Evolutionary conservation across 257 asterid species (phyloP).

Genomic region (Craterostigma plantagineum): DNA sequence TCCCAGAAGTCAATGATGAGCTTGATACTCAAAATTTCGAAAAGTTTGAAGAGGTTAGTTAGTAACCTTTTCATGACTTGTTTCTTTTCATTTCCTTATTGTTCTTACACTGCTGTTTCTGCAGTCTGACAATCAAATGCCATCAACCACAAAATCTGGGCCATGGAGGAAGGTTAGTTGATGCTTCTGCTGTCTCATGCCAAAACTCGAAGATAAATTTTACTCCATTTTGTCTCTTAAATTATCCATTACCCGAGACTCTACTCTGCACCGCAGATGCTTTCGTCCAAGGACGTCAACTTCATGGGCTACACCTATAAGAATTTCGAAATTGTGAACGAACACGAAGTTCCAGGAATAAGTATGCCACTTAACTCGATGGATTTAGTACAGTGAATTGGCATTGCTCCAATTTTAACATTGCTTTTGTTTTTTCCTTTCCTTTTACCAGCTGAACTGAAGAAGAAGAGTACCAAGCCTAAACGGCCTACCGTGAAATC

Average conservation of each 20-base stretch:
- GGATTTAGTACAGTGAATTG: too few relatives aligned
- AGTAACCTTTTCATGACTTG: not conserved
- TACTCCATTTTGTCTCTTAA: too few relatives aligned
- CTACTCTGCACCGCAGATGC: constrained; percentile 40
- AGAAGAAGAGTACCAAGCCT: constrained; percentile 64
- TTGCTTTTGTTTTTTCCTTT: too few relatives aligned
- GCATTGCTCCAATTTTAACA: not conserved
- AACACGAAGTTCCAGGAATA: constrained; percentile 60
- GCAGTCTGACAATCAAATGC: constrained; percentile 42
- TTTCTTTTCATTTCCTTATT: constrained; percentile 6
- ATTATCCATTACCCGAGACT: too few relatives aligned
- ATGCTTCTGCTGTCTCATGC: constrained; percentile 1
- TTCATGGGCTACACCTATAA: constrained; percentile 75
- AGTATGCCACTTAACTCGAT: constrained; percentile 15
- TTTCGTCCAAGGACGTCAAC: constrained; percentile 68
- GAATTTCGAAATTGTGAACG: constrained; percentile 73
- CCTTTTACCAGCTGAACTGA: constrained; percentile 40
- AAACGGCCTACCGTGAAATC: constrained; percentile 77
- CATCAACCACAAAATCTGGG: constrained; percentile 51
- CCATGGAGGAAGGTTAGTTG: constrained; percentile 80
- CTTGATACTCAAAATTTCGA: constrained; percentile 76
- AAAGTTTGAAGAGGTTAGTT: constrained; percentile 48
- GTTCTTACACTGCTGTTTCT: constrained; percentile 8
- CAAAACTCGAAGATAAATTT: too few relatives aligned
- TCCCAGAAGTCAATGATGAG: constrained; percentile 66